Percentiles rank a stretch among this genome's conserved stretches.
These are phyloP conservation scores for Grigorovia jiainica DNA, from an alignment of 805 yeast species.

Conservation along the genomic window DNA sequence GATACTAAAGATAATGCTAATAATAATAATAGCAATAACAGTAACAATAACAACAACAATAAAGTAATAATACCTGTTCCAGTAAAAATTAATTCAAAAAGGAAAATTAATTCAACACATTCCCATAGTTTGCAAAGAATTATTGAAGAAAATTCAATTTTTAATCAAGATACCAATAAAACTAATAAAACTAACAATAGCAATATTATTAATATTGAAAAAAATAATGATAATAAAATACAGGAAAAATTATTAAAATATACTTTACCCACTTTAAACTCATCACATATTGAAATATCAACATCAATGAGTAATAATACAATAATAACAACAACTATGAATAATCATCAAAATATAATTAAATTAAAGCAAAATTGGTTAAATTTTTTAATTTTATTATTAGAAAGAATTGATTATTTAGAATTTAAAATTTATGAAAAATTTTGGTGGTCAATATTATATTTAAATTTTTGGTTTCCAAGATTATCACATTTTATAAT, in stretches of 20 bases:
- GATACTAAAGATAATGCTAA: no score
- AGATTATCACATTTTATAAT: slow-evolving; percentile 10
- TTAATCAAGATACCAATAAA: no score
- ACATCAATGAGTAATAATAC: slow-evolving; percentile 1
- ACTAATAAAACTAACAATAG: no score
- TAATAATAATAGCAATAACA: no score
- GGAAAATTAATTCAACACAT: no score
- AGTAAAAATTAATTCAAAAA: no score
- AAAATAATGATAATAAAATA: background rate
- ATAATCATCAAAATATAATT: background rate
- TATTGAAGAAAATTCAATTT: no score
- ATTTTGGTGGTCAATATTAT: slow-evolving; percentile 16
- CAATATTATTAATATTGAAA: no score
- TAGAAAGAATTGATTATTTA: slow-evolving; percentile 9
- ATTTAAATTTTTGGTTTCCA: slow-evolving; percentile 19
- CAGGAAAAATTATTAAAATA: slow-evolving; percentile 9
- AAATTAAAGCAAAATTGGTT: slow-evolving; percentile 5
- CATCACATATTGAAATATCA: background rate
- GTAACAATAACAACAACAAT: no score
- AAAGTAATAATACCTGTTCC: no score
- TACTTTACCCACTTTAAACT: background rate
- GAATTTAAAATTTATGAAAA: slow-evolving; percentile 15
- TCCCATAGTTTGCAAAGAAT: no score
- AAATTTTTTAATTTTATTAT: slow-evolving; percentile 4
- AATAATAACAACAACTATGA: background rate